These are phyloP conservation scores for Phytophthora ohioensis DNA, from an alignment of 352 stramenopile genomes.

Conservation along the genomic window DNA sequence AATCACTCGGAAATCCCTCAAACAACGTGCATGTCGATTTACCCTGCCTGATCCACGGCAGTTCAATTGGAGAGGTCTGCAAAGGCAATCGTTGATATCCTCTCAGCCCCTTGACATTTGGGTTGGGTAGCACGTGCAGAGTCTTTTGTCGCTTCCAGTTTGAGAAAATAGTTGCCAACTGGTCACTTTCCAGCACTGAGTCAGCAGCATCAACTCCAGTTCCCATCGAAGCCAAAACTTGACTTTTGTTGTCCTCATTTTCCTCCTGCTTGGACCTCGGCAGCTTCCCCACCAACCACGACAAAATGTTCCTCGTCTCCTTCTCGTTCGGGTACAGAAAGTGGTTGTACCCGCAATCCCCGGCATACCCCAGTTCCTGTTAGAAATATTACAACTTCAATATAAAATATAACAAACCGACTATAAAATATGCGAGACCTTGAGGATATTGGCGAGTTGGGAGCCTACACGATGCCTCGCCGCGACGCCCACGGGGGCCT, in stretches of 20 bases:
- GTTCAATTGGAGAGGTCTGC: slow-evolving; percentile 41
- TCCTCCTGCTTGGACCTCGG: slow-evolving; percentile 44
- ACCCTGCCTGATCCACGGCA: slow-evolving; percentile 46
- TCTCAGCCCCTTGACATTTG: slow-evolving; percentile 42
- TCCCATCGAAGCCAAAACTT: slow-evolving; percentile 5
- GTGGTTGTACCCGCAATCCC: slow-evolving; percentile 90
- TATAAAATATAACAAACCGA: slow-evolving; percentile 4
- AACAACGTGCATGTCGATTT: slow-evolving; percentile 36
- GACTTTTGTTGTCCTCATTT: slow-evolving; percentile 25
- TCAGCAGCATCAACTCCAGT: neutral
- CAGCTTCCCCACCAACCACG: slow-evolving; percentile 84
- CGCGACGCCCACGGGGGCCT: slow-evolving; percentile 64
- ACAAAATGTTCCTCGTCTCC: slow-evolving; percentile 81
- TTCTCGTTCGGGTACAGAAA: slow-evolving; percentile 90
- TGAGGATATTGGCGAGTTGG: slow-evolving; percentile 74
- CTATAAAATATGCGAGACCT: slow-evolving; percentile 48
- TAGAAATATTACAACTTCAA: slow-evolving; percentile 6
- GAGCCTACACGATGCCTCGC: slow-evolving; percentile 80
- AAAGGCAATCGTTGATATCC: slow-evolving; percentile 64
- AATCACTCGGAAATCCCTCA: slow-evolving; percentile 39
- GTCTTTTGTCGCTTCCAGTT: slow-evolving; percentile 64
- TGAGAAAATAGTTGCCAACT: slow-evolving; percentile 51
- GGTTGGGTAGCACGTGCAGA: slow-evolving; percentile 53
- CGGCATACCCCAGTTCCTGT: slow-evolving; percentile 81
- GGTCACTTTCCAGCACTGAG: slow-evolving; percentile 14